Conservation (phyloP, 2,329 filamentous ascomycete genomes). For the Fusarium sp. region DNA sequence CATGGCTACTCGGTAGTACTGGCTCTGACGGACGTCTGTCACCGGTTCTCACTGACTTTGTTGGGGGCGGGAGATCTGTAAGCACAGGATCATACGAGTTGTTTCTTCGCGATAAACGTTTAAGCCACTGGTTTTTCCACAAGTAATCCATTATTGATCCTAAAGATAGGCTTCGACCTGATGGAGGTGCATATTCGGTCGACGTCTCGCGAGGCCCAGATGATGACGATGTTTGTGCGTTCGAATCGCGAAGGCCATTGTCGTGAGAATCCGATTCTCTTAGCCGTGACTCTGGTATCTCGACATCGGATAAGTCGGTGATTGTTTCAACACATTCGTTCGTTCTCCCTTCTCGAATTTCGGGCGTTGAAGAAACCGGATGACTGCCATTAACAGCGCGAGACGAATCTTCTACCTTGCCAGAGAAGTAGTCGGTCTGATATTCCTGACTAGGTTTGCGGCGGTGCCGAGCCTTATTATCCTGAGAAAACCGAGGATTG, state of each 20-base stretch:
- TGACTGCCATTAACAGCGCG: not conserved
- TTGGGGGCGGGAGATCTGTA: conserved; percentile 44
- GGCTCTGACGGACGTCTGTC: conserved; percentile 42
- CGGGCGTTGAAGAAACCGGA: not conserved
- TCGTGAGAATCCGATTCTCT: not conserved
- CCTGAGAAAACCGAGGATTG: conserved; percentile 7
- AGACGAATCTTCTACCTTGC: not conserved
- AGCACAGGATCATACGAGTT: conserved; percentile 45
- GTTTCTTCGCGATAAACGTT: conserved; percentile 46
- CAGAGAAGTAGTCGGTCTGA: conserved; percentile 23
- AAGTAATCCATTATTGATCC: conserved; percentile 50
- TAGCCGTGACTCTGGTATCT: not conserved
- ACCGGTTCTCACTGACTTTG: conserved; percentile 19
- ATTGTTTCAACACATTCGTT: not conserved
- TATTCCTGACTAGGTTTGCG: conserved; percentile 30
- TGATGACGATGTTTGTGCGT: conserved; percentile 11
- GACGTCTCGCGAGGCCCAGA: not conserved
- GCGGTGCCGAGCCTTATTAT: not conserved
- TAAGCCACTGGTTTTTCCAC: conserved; percentile 52
- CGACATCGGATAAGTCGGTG: not conserved
- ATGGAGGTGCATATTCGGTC: conserved; percentile 6
- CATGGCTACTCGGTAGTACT: conserved; percentile 25
- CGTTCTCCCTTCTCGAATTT: not conserved
- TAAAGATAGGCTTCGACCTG: conserved; percentile 43
- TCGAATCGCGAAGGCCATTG: conserved; percentile 1